Base-by-base conservation (phyloP, 345 rosid species). In the Citropsis articulata region DNA sequence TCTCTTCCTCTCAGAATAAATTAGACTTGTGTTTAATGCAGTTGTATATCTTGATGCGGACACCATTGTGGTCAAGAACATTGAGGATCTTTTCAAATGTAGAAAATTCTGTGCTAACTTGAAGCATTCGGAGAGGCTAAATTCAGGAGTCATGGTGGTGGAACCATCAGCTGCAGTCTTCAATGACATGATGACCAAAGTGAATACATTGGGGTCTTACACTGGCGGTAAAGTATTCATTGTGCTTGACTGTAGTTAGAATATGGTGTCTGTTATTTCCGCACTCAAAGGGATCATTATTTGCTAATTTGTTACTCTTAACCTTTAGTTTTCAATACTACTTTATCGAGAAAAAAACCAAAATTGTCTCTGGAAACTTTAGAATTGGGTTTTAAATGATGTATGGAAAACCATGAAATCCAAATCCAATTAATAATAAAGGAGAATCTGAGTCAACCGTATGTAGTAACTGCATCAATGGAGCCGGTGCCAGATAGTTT, bases 131-230 rank as follows among this genome's bases (percentile, higher is more conserved):
- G 99, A 95, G 90, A 89, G 97, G 89, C 80, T 95, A 56, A 95
- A 95, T 85, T 92, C 99, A 59, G 99, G 98, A 78, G 99, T 95
- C 63, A 87, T 95, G 99, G 99, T 93, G 24, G 97, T 93, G 81
- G 99, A 93, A 80, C 99, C 99, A n/a, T 93, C 97, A 21, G 86
- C 81, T 80, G 78, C 85, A 12, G 38, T 95, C 76, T 95, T 95
- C 63, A 84, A 84, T 36, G 95, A 95, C 82, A 95, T 95, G 97
- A 87, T 93, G 93, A 79, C 86, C 78, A 90, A 93, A 92, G 98
- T 95, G 64, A 92, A 75, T 75, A 90, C 92, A 38, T 85, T 93
- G 90, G 82, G 81, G 1, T 95, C 97, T 59, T 93, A 95, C 77
- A 95, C 99, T 2, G 98, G 99, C 78, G 99, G 92, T 87, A 80